Evolutionary conservation across 345 rosid genomes (phyloP).

Genomic region (Dipteronia dyeriana): DNA sequence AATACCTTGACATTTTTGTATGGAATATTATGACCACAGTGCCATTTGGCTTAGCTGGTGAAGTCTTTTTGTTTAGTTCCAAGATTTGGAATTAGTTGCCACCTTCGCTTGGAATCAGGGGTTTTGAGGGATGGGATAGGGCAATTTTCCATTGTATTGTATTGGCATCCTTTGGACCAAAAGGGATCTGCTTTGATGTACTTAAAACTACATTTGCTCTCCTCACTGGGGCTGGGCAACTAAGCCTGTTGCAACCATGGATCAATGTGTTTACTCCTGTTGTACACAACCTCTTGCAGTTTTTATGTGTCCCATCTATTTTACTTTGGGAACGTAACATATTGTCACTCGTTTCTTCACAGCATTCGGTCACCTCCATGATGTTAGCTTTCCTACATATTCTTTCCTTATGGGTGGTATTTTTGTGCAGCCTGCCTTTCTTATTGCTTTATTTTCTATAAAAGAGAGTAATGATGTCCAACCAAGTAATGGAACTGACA

Average conservation of each 20-base stretch:
- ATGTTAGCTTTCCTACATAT: constrained; percentile 3
- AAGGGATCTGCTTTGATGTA: not conserved
- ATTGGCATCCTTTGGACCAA: not conserved
- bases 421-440: constrained; percentile 78
- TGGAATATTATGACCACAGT: not conserved
- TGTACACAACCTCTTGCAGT: not conserved
- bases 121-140: not conserved
- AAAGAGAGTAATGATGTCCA: constrained; percentile 42
- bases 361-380: not conserved
- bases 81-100: not conserved
- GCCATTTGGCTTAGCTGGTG: not conserved
- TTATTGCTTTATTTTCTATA: constrained; percentile 54
- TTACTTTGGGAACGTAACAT: not conserved
- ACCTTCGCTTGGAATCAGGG: not conserved
- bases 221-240: not conserved
- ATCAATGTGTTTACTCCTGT: not conserved
- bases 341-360: not conserved
- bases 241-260: not conserved
- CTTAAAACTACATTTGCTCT: not conserved
- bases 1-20: not conserved
- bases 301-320: not conserved
- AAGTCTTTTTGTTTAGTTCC: not conserved
- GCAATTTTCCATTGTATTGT: not conserved
- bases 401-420: constrained; percentile 19
- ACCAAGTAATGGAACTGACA: constrained; percentile 29